Percentiles rank a stretch among this genome's conserved stretches.
These are phyloP conservation scores for Podospora pseudopauciseta DNA, from an alignment of 495 filamentous ascomycete genomes.

Conservation along the genomic window DNA sequence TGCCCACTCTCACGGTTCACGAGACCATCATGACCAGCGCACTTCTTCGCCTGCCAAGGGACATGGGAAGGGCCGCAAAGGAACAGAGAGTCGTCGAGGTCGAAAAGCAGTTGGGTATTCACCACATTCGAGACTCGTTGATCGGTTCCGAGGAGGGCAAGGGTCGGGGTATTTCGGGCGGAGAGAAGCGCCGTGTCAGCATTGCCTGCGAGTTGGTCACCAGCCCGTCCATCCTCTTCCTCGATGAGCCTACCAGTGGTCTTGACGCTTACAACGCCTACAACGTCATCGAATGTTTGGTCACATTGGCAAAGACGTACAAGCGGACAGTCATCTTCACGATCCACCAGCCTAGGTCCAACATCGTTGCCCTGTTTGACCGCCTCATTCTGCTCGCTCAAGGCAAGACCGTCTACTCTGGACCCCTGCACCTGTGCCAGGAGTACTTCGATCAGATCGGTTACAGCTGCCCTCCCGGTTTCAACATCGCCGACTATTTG, in stretches of 20 bases:
- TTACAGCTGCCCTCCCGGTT: conserved; percentile 88
- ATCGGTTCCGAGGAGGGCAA: conserved; percentile 98
- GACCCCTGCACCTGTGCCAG: conserved; percentile 84
- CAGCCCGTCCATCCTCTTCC: conserved; percentile 92
- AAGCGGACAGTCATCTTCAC: conserved; percentile 96
- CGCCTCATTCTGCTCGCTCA: conserved; percentile 84
- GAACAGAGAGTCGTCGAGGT: conserved; percentile 88
- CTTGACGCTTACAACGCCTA: conserved; percentile 95
- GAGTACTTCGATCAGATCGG: conserved; percentile 88
- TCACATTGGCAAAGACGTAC: conserved; percentile 91
- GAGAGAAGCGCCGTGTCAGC: conserved; percentile 91
- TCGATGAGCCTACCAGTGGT: conserved; percentile 95
- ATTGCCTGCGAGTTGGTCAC: conserved; percentile 98
- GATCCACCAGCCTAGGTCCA: conserved; percentile 98
- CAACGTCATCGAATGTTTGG: conserved; percentile 94
- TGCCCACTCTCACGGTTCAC: conserved; percentile 93
- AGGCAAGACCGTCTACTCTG: conserved; percentile 89
- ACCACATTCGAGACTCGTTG: conserved; percentile 84
- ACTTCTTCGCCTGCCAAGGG: conserved; percentile 78
- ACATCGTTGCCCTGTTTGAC: conserved; percentile 98
- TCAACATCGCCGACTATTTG: conserved; percentile 97
- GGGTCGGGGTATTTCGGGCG: conserved; percentile 91
- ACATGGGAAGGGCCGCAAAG: conserved; percentile 84
- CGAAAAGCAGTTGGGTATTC: conserved; percentile 90
- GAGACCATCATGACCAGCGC: conserved; percentile 96